phyloP scores from a whole-genome alignment of 257 asterid species.

The Marsdenia floribunda region DNA sequence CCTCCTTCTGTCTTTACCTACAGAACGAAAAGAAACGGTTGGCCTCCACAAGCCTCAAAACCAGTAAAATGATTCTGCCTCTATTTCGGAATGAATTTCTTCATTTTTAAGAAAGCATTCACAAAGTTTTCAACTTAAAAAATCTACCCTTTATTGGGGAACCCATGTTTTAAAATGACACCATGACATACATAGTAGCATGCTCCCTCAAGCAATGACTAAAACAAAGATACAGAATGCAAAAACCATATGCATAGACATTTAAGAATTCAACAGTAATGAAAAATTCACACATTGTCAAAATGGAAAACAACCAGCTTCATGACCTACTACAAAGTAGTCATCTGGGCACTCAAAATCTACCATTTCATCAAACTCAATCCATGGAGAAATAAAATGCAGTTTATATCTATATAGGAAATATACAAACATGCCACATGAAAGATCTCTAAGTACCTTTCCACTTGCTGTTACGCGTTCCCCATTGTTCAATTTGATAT shows the following conservation, averaged over 20 bases:
- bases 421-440: neutral
- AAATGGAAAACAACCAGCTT: neutral
- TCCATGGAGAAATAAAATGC: neutral
- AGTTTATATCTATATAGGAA: neutral
- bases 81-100: neutral
- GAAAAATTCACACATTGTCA: neutral
- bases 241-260: neutral
- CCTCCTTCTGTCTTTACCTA: slow-evolving; percentile 94
- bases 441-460: slow-evolving; percentile 49
- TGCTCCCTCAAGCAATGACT: neutral
- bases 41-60: slow-evolving; percentile 3
- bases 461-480: slow-evolving; percentile 96
- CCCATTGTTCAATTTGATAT: slow-evolving; percentile 84
- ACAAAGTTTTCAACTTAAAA: no score
- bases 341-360: neutral
- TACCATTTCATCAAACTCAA: neutral
- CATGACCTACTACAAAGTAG: neutral
- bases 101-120: neutral
- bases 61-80: slow-evolving; percentile 4
- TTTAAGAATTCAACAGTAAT: neutral
- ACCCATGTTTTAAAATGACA: no score
- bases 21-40: slow-evolving; percentile 9
- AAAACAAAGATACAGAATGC: neutral
- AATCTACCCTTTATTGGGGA: no score
- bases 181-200: neutral